Conservation (phyloP, 768 basidiomycete species). For the Rhodotorula babjevae region DNA sequence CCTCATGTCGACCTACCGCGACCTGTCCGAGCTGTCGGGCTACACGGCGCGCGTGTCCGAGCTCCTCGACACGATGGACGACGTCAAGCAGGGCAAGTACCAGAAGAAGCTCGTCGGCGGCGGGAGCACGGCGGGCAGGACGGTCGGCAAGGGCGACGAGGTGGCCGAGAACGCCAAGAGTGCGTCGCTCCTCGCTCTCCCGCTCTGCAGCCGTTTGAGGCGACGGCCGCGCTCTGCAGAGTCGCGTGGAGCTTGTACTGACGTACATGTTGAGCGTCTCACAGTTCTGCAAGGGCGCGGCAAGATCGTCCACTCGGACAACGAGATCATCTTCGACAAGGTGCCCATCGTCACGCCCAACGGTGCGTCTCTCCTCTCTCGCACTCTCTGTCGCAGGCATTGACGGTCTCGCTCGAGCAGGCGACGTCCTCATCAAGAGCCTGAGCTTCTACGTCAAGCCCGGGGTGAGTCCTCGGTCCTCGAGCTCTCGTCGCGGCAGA, state of each 20-base stretch:
- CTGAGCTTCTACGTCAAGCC: conserved; percentile 84
- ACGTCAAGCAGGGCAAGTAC: conserved; percentile 75
- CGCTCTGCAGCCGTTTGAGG: too few species aligned
- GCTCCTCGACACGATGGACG: conserved; percentile 83
- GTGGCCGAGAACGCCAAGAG: conserved; percentile 67
- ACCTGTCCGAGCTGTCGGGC: conserved; percentile 88
- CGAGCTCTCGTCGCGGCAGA: too few species aligned
- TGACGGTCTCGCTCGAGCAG: neutral
- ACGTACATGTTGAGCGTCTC: too few species aligned
- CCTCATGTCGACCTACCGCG: conserved; percentile 47
- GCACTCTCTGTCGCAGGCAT: too few species aligned
- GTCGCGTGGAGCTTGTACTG: too few species aligned
- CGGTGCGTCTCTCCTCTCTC: conserved; percentile 44
- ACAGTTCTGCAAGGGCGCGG: conserved; percentile 76
- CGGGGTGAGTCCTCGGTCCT: conserved; percentile 56
- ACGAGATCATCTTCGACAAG: conserved; percentile 72
- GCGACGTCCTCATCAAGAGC: conserved; percentile 77
- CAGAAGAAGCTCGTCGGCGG: conserved; percentile 76
- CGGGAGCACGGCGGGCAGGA: conserved; percentile 10
- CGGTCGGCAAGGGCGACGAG: conserved; percentile 47
- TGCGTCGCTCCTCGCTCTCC: conserved; percentile 48
- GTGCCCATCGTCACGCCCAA: conserved; percentile 96
- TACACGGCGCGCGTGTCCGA: conserved; percentile 87
- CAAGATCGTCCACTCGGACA: conserved; percentile 69
- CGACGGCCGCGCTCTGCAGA: too few species aligned